Evolutionary conservation across 225 moss, liverwort and hornwort species (phyloP).

Genomic region (Sphagnum tenellum): DNA sequence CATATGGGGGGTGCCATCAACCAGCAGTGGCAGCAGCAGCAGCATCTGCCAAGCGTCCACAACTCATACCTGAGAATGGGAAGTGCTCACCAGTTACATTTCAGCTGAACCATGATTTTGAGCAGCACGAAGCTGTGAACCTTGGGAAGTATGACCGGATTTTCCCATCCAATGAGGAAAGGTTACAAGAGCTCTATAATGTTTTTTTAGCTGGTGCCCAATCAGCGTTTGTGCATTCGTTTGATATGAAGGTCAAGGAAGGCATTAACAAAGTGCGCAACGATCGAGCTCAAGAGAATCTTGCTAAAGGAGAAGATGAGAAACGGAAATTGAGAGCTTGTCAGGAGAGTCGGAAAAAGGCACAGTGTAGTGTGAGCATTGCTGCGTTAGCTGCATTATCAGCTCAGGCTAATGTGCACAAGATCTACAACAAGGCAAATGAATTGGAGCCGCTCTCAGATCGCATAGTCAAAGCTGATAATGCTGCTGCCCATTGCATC

Average conservation of each 20-base stretch:
- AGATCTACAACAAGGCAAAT: too few relatives aligned
- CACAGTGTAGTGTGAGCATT: conserved; percentile 36
- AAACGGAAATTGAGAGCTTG: conserved; percentile 26
- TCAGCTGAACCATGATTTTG: conserved; percentile 60
- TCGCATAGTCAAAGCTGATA: not conserved
- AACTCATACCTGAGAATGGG: conserved; percentile 5
- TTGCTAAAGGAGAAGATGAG: conserved; percentile 38
- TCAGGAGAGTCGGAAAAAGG: conserved; percentile 35
- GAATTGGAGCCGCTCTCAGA: not conserved
- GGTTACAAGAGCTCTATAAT: conserved; percentile 63
- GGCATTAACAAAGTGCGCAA: conserved; percentile 68
- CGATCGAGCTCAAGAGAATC: conserved; percentile 53
- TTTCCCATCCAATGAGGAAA: conserved; percentile 51
- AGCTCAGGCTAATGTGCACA: conserved; percentile 1
- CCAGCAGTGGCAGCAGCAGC: not conserved
- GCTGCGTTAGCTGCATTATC: conserved; percentile 30
- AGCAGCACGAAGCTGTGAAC: conserved; percentile 65
- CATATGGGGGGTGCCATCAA: conserved; percentile 31
- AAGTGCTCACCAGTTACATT: conserved; percentile 14
- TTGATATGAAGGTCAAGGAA: conserved; percentile 90
- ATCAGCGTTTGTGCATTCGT: conserved; percentile 78
- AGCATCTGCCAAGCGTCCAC: too few relatives aligned
- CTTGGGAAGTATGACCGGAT: conserved; percentile 80
- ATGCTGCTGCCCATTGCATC: not conserved
- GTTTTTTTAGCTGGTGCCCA: conserved; percentile 57